phyloP scores from a whole-genome alignment of 352 stramenopile species.

The Chrysophaeum taylorii region DNA sequence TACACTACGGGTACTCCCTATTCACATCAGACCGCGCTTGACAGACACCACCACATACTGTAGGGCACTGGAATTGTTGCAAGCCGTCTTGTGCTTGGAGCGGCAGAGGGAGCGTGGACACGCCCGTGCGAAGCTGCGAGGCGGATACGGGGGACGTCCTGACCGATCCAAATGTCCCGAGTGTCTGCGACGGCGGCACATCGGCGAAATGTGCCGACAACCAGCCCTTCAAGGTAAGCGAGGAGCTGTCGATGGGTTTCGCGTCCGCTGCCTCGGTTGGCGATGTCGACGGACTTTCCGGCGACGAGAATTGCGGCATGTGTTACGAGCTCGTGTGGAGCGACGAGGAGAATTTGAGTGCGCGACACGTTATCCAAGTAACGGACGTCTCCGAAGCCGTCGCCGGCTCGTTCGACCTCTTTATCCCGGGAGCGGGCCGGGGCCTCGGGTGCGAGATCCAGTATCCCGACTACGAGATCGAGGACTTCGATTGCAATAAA shows the following conservation, averaged over 20 bases:
- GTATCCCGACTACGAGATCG: neutral
- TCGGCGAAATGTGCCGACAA: neutral
- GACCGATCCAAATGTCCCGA: neutral
- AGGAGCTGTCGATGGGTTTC: neutral
- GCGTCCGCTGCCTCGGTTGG: neutral
- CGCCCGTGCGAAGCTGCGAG: neutral
- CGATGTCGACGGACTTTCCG: neutral
- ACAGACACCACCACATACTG: too few relatives aligned
- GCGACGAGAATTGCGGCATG: neutral
- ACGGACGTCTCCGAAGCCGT: neutral
- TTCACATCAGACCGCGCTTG: too few relatives aligned
- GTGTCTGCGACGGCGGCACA: neutral
- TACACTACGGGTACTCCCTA: conserved; percentile 9
- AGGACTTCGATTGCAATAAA: neutral
- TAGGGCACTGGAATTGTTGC: neutral
- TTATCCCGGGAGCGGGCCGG: neutral
- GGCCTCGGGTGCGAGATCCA: neutral
- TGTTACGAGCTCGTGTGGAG: neutral
- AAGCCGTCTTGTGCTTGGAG: neutral
- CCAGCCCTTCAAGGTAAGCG: neutral
- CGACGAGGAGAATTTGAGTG: neutral
- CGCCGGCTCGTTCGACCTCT: neutral
- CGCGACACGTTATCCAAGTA: neutral
- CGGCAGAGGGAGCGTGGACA: neutral
- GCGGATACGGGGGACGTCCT: neutral